phyloP scores from a whole-genome alignment of 2,329 filamentous ascomycete genomes.

The Colletotrichum melonis region DNA sequence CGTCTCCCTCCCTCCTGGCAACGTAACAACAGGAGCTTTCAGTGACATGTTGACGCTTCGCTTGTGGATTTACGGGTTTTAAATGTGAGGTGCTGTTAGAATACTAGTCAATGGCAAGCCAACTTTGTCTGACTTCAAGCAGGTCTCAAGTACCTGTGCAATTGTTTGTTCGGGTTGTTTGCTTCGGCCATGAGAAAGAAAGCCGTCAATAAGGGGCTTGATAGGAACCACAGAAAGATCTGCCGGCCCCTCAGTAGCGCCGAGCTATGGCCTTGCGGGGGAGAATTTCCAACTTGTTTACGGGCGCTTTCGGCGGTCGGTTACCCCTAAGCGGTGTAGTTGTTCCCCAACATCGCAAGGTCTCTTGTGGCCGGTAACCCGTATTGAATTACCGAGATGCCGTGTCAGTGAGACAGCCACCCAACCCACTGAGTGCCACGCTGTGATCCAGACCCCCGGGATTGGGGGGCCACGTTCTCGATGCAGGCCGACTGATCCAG shows the following conservation, averaged over 20 bases:
- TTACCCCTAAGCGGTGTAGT: conserved; percentile 12
- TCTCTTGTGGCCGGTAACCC: not conserved
- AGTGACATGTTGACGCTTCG: not conserved
- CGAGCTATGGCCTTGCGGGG: not conserved
- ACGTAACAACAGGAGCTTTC: not conserved
- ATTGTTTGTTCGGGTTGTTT: not conserved
- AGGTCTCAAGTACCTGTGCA: not conserved
- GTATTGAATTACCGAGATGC: not conserved
- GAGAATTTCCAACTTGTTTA: not conserved
- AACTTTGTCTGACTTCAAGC: not conserved
- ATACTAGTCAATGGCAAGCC: not conserved
- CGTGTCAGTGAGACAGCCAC: not conserved
- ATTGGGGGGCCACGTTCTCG: not conserved
- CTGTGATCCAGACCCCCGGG: not conserved
- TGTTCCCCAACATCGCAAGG: not conserved
- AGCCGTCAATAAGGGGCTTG: not conserved
- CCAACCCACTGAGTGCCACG: not conserved
- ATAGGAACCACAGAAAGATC: not conserved
- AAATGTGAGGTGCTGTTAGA: not conserved
- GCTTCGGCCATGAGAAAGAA: not conserved
- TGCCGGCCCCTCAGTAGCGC: not conserved
- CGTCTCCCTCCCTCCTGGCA: conserved; percentile 38
- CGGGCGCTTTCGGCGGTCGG: not conserved
- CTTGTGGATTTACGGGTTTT: not conserved
- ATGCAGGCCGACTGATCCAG: not conserved